Conservation (phyloP, 345 rosid genomes). For the Eucalyptus sp. region DNA sequence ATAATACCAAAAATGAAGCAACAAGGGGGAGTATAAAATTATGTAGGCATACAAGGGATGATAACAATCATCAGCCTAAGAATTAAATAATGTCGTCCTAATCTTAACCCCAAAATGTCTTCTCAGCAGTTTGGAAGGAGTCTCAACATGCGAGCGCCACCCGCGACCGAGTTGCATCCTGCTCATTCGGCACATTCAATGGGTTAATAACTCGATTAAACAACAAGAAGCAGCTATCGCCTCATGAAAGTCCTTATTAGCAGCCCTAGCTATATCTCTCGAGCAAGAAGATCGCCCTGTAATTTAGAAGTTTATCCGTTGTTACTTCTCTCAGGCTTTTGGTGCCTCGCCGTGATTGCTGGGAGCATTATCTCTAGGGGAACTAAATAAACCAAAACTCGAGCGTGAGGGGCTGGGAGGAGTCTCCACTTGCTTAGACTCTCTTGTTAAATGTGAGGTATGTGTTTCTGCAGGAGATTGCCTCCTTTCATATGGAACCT, state of each 20-base stretch:
- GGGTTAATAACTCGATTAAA: not conserved
- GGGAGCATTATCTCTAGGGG: conserved; percentile 3
- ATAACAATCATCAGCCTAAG: not conserved
- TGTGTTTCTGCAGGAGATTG: conserved; percentile 2
- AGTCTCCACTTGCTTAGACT: not conserved
- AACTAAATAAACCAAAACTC: conserved; percentile 57
- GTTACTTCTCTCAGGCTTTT: not conserved
- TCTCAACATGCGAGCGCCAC: not conserved
- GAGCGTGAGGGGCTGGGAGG: conserved; percentile 3
- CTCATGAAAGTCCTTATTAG: not conserved
- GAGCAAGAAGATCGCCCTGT: not conserved
- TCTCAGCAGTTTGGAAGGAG: not conserved
- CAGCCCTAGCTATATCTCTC: not conserved
- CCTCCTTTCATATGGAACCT: not conserved
- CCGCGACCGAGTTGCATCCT: not conserved
- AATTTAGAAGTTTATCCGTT: not conserved
- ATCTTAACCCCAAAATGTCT: not conserved
- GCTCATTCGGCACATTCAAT: not conserved
- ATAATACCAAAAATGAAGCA: not conserved
- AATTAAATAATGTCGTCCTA: not conserved
- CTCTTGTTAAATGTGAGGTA: not conserved
- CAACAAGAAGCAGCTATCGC: not conserved
- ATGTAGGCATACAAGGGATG: not conserved
- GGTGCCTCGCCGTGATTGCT: not conserved
- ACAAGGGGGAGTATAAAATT: not conserved